Conservation (phyloP, 768 basidiomycete species). For the Agaricus subrufescens region DNA sequence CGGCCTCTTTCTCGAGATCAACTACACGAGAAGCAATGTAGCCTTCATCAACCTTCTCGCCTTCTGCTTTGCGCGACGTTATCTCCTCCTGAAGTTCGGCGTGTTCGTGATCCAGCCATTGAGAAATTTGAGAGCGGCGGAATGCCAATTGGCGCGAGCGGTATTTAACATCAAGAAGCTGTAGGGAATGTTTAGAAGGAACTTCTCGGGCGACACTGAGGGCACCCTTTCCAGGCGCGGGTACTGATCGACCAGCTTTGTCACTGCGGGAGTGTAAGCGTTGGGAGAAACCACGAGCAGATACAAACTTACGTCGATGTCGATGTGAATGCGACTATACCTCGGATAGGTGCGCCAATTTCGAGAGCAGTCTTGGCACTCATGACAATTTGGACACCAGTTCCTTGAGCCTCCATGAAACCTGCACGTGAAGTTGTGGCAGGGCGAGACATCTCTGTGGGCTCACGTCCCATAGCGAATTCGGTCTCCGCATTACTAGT, state of each 20-base stretch:
- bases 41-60: constrained; percentile 50
- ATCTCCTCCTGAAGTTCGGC: constrained; percentile 78
- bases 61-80: constrained; percentile 50
- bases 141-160: constrained; percentile 91
- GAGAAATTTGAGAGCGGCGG: constrained; percentile 91
- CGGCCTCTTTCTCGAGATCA: constrained; percentile 87
- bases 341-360: constrained; percentile 90
- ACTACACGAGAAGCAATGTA: constrained; percentile 76
- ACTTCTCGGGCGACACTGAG: constrained; percentile 86
- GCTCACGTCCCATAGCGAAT: constrained; percentile 98
- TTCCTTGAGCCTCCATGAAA: constrained; percentile 95
- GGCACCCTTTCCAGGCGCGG: constrained; percentile 93
- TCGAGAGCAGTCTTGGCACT: constrained; percentile 93
- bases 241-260: constrained; percentile 97
- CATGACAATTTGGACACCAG: constrained; percentile 97
- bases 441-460: constrained; percentile 97
- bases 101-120: constrained; percentile 92
- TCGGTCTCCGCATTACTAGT: constrained; percentile 97
- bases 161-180: constrained; percentile 81
- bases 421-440: constrained; percentile 95
- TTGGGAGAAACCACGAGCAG: neutral
- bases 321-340: constrained; percentile 91
- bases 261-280: constrained; percentile 47
- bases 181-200: constrained; percentile 70
- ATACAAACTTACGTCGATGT: constrained; percentile 76